Conservation (phyloP, 257 asterid genomes). For the Solanum tarapatanum region DNA sequence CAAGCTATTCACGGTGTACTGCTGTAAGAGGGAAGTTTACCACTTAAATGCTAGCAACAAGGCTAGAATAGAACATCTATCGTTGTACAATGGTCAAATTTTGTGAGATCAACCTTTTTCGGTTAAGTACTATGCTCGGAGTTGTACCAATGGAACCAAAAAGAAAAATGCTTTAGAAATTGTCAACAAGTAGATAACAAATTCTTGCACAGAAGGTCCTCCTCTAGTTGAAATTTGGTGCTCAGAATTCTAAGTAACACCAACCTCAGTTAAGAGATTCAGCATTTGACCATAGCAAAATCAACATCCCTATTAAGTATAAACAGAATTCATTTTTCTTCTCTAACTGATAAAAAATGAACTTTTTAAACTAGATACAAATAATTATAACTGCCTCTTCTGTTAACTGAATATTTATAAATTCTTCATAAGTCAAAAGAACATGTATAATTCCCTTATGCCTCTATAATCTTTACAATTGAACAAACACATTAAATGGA, state of each 20-base stretch:
- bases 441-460: neutral
- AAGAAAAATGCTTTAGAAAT: neutral
- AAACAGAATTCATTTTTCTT: neutral
- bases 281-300: too few relatives aligned
- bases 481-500: neutral
- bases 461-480: neutral
- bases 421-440: neutral
- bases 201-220: neutral
- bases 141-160: neutral
- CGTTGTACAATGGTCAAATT: neutral
- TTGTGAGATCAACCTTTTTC: neutral
- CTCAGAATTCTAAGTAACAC: neutral
- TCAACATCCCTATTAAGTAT: too few relatives aligned
- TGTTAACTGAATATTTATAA: neutral
- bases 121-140: neutral
- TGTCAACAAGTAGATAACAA: neutral
- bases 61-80: neutral
- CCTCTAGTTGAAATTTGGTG: neutral
- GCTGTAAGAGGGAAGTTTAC: neutral
- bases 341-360: too few relatives aligned
- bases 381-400: neutral
- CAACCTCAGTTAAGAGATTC: too few relatives aligned
- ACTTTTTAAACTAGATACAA: neutral
- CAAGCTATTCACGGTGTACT: neutral
- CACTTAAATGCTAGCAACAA: neutral